phyloP scores from a whole-genome alignment of 306 rosid species.

The Vachellia collinsii region DNA sequence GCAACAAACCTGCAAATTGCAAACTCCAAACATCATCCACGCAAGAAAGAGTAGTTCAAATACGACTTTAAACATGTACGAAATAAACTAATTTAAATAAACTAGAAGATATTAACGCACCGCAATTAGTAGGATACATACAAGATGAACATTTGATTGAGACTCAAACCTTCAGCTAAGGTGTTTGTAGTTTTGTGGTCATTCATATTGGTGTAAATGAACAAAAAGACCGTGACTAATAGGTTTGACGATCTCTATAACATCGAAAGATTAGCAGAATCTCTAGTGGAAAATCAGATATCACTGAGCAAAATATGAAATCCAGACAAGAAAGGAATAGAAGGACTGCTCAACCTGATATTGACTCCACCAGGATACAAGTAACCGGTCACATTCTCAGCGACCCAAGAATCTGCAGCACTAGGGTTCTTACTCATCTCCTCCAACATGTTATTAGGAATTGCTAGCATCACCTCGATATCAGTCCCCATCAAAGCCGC shows the following conservation, averaged over 20 bases:
- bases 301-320: not conserved
- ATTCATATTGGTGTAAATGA: too few species aligned
- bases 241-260: too few species aligned
- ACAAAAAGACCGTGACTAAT: too few species aligned
- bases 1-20: conserved; percentile 78
- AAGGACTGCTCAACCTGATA: conserved; percentile 73
- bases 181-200: too few species aligned
- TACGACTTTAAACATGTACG: not conserved
- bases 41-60: not conserved
- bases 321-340: not conserved
- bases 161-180: too few species aligned
- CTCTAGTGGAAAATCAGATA: not conserved
- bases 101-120: not conserved
- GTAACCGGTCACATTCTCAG: conserved; percentile 78
- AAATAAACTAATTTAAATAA: not conserved
- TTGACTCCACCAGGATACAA: conserved; percentile 78
- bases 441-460: conserved; percentile 79
- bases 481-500: conserved; percentile 72
- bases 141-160: not conserved
- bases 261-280: not conserved
- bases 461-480: conserved; percentile 85
- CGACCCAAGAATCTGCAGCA: conserved; percentile 86
- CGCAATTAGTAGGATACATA: not conserved
- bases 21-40: conserved; percentile 27
- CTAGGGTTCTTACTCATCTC: conserved; percentile 57